phyloP scores from a whole-genome alignment of 2,329 filamentous ascomycete genomes.

The Stemphylium lycopersici region DNA sequence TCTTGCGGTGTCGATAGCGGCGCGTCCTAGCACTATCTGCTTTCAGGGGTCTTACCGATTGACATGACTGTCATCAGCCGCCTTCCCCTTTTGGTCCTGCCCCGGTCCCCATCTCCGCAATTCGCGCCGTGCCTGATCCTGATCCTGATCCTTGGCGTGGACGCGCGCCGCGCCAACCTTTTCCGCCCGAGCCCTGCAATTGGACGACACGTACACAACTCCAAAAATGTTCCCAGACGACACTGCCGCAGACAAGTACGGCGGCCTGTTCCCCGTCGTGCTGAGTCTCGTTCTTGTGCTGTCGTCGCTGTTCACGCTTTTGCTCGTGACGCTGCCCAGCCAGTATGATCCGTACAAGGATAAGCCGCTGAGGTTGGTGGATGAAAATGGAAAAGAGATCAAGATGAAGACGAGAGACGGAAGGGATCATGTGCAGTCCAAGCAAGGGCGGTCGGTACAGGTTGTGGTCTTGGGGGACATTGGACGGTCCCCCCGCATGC shows the following conservation, averaged over 20 bases:
- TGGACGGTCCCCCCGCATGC: constrained; percentile 95
- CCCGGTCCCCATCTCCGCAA: constrained; percentile 24
- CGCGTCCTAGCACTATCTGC: constrained; percentile 15
- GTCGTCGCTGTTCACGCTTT: constrained; percentile 56
- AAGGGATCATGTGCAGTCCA: constrained; percentile 28
- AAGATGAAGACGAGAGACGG: constrained; percentile 28
- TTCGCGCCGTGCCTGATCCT: constrained; percentile 9
- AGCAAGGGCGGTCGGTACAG: constrained; percentile 65
- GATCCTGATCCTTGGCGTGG: constrained; percentile 6
- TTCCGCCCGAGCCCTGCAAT: constrained; percentile 17
- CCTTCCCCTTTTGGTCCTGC: constrained; percentile 24
- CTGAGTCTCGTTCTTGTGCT: constrained; percentile 50
- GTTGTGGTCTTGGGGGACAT: constrained; percentile 94
- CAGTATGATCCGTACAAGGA: constrained; percentile 55
- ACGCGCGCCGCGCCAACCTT: constrained; percentile 21
- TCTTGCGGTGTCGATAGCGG: constrained; percentile 15
- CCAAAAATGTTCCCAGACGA: constrained; percentile 43
- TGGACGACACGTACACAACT: constrained; percentile 20
- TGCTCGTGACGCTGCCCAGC: constrained; percentile 60
- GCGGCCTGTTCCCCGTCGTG: constrained; percentile 43
- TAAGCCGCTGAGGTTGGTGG: constrained; percentile 28
- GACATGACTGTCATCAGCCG: constrained; percentile 12
- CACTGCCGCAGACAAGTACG: constrained; percentile 27
- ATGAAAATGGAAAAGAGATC: constrained; percentile 32
- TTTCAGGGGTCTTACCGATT: constrained; percentile 32